phyloP scores from a whole-genome alignment of 345 rosid species.

The Eutrema heterophyllum region DNA sequence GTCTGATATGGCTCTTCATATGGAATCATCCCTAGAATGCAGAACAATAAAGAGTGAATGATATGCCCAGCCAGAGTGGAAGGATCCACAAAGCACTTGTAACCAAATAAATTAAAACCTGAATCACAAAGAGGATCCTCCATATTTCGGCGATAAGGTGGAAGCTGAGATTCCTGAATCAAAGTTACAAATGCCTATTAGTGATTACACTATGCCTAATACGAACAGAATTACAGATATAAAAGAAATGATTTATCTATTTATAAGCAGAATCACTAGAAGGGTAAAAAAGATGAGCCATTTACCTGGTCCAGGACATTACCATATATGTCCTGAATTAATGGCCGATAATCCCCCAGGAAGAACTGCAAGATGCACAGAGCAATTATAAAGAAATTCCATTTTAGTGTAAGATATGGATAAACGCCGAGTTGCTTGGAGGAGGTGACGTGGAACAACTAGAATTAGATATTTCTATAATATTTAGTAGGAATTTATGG shows the following conservation, averaged over 20 bases:
- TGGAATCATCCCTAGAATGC: constrained; percentile 76
- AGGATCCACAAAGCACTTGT: constrained; percentile 9
- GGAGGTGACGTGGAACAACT: neutral
- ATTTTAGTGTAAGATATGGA: neutral
- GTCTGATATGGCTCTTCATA: constrained; percentile 95
- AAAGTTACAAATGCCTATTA: constrained; percentile 24
- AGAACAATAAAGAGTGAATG: constrained; percentile 24
- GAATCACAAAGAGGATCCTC: constrained; percentile 99
- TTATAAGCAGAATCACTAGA: constrained; percentile 5
- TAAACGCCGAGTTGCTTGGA: neutral
- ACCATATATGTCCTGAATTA: constrained; percentile 76
- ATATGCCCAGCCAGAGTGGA: constrained; percentile 1
- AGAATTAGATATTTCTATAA: neutral
- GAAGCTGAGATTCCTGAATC: constrained; percentile 92
- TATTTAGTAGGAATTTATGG: neutral
- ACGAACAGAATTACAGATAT: neutral
- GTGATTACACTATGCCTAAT: neutral
- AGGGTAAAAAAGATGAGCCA: constrained; percentile 14
- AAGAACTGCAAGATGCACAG: constrained; percentile 58
- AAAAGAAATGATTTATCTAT: neutral
- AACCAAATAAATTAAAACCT: constrained; percentile 44
- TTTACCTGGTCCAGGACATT: constrained; percentile 92
- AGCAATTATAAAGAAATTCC: constrained; percentile 2
- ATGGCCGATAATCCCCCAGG: constrained; percentile 97
- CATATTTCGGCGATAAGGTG: constrained; percentile 84